These are phyloP conservation scores for Fusarium foetens DNA, from an alignment of 2,329 filamentous ascomycete species.

Conservation along the genomic window DNA sequence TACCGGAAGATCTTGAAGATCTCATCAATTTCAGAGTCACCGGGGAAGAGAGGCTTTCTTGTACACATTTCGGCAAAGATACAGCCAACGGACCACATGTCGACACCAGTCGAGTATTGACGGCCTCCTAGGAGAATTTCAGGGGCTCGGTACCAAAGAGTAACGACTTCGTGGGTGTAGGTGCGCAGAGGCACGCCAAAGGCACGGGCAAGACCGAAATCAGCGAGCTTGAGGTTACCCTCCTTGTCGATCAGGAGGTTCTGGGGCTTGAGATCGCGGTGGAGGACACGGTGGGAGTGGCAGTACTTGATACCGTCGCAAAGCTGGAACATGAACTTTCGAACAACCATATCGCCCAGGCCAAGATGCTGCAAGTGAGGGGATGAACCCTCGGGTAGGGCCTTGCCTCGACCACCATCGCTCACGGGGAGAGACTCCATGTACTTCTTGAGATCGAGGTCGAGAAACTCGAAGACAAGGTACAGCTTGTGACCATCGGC, in stretches of 20 bases:
- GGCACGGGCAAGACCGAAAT: slow-evolving; percentile 89
- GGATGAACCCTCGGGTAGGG: slow-evolving; percentile 80
- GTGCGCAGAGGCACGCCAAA: slow-evolving; percentile 92
- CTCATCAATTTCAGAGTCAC: slow-evolving; percentile 74
- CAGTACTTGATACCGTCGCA: slow-evolving; percentile 88
- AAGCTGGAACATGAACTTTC: slow-evolving; percentile 92
- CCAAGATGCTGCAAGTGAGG: slow-evolving; percentile 73
- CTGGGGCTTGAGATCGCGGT: slow-evolving; percentile 90
- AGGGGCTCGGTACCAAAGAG: slow-evolving; percentile 90
- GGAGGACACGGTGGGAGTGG: slow-evolving; percentile 86
- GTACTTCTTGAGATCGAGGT: slow-evolving; percentile 93
- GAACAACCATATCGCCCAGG: slow-evolving; percentile 82
- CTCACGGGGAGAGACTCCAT: slow-evolving; percentile 90
- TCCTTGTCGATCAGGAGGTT: slow-evolving; percentile 88
- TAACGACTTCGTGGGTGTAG: slow-evolving; percentile 95
- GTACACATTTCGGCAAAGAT: slow-evolving; percentile 99
- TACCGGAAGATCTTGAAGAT: slow-evolving; percentile 75
- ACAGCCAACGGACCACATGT: slow-evolving; percentile 95
- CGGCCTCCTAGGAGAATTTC: slow-evolving; percentile 91
- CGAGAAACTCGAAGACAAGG: slow-evolving; percentile 91
- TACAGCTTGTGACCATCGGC: slow-evolving; percentile 95
- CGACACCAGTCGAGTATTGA: slow-evolving; percentile 92
- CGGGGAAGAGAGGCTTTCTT: slow-evolving; percentile 89
- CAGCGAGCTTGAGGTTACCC: slow-evolving; percentile 88
- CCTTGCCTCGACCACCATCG: slow-evolving; percentile 86